Evolutionary conservation across 2,329 filamentous ascomycete genomes (phyloP), one percentile per base, ranked within the genome.

Genomic region (Didymella segeticola): DNA sequence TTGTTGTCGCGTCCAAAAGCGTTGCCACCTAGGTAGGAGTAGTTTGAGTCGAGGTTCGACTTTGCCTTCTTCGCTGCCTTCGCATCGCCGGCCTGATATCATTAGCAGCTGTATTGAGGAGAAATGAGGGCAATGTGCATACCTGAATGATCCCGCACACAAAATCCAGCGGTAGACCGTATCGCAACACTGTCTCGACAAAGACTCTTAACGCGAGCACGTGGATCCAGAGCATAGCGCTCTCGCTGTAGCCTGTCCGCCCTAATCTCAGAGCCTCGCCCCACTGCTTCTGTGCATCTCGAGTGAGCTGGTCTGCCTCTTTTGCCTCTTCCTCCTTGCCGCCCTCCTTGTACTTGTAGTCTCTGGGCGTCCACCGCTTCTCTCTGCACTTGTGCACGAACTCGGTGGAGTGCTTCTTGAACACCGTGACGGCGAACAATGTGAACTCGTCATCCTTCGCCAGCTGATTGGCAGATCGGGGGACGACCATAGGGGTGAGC

Each of bases 131-230:
- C 15, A 2, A 5, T 19, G 9, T 26, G 38, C 67, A 56, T 58
- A 96, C 93, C 87, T 91, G 88, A 58, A 98, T 80, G 62, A 97
- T 78, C 14, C 88, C 91, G 64, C 89, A 90, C 42, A 96, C 88
- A 75, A 93, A 99, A 65, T 96, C 90, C 60, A 97, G 78, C 41
- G 95, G 95, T 66, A 99, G 77, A 23, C 95, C 95, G 71, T 99
- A 99, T 62, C 95, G 86, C 70, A 99, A 80, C n/a, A 99, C 95
- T 5, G 93, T 96, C 82, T 99, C 95, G 17, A 99, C 95, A 76
- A 98, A 99, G 17, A 98, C 93, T 47, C 95, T 83, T 67, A 99
- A 78, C 6, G 93, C 90, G 69, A 98, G 81, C 23, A 96, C 89
- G 72, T 99, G 95, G 43, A 96, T 84, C 91, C 93, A 96, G 47